phyloP scores from a whole-genome alignment of 345 rosid species.

The Balakata baccata region DNA sequence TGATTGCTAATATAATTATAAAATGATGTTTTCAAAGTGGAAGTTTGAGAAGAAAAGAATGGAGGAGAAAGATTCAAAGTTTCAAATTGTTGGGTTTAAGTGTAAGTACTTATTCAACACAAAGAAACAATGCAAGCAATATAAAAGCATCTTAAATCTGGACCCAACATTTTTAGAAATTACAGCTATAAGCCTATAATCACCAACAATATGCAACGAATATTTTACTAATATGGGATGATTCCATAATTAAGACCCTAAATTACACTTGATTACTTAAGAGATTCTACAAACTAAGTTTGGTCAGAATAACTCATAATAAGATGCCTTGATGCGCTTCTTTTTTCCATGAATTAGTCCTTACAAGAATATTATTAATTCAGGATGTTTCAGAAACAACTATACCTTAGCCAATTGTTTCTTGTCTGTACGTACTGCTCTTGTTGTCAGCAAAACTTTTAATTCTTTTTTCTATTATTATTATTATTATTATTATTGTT shows the following conservation, averaged over 20 bases:
- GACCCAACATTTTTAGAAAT: background rate
- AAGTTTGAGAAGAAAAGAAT: background rate
- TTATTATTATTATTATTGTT: too few relatives aligned
- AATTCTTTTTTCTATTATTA: background rate
- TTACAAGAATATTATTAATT: background rate
- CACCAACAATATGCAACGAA: background rate
- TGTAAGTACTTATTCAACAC: background rate
- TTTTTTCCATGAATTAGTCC: background rate
- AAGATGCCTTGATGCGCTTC: conserved; percentile 3
- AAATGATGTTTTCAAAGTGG: too few relatives aligned
- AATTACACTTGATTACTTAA: background rate
- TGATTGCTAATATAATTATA: too few relatives aligned
- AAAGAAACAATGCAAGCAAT: background rate
- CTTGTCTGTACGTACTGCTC: background rate
- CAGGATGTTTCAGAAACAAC: background rate
- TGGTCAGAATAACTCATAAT: background rate
- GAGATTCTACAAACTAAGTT: background rate
- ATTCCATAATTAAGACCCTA: background rate
- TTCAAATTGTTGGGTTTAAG: background rate
- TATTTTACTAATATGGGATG: background rate
- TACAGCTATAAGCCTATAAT: conserved; percentile 18
- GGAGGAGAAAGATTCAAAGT: background rate
- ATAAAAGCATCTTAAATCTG: conserved; percentile 8
- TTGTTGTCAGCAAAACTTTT: background rate
- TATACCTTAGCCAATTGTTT: conserved; percentile 4